Evolutionary conservation across 768 basidiomycete genomes (phyloP), one percentile per base, ranked within the genome.

Genomic region (Cubamyces sp.): DNA sequence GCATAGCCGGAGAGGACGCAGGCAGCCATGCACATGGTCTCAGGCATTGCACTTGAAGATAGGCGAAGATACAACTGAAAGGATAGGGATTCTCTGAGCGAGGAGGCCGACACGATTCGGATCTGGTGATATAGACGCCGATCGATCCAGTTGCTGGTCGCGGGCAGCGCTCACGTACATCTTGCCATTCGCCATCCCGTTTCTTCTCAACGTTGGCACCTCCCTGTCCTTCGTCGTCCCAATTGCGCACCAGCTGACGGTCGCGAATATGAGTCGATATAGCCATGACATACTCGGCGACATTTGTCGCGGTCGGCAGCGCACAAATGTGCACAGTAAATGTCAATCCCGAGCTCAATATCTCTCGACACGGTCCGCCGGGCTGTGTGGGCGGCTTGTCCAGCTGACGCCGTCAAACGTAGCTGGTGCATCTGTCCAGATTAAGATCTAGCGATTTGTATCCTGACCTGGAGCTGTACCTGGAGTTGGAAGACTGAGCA

Each of bases 341-440:
- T 41, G 61, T 62, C 61, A 62, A 7, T 50, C 34, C 37, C 14
- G 19, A 45, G 46, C 6, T 18, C 15, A 16, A 26, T 51, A 23
- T 37, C 21, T 55, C 40, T 39, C 37, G 19, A 51, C 46, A 46
- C 19, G 34, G 54, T 43, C 61, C 42, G 40, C 19, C 50, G 42
- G 61, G 61, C 61, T 62, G 61, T 62, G 61, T 57, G 49, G 15
- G 55, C 46, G 47, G 14, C 46, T 46, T 26, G 15, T 26, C 43
- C 8, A 47, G 19, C 49, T 45, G 40, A 40, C 55, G 55, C 62
- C 46, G 62, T 58, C 62, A 63, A 39, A 50, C 21, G 48, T 19
- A 40, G 54, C 34, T 46, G 23, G 46, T 37, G 15, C 34, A 57
- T 52, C 52, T 45, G 40, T 59, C 39, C 18, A 47, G 43, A 54